These are phyloP conservation scores for Boletellus dicymbophilus DNA, from an alignment of 1,284 basidiomycete species.

Conservation along the genomic window DNA sequence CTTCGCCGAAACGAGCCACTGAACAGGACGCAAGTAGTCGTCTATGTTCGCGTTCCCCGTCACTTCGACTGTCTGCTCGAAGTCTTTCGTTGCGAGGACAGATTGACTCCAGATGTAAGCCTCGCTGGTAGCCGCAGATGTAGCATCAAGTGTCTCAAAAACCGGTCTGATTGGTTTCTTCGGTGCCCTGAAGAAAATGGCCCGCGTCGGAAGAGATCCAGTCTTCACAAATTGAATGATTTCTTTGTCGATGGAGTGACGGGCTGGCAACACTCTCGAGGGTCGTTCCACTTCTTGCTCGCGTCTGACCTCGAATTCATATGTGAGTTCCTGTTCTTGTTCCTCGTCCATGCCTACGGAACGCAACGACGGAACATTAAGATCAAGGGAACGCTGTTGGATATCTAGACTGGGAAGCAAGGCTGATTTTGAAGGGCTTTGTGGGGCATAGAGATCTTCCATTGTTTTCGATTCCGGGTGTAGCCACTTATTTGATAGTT, in stretches of 20 bases:
- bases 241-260: slow-evolving; percentile 23
- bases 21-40: slow-evolving; percentile 44
- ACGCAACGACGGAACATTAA: slow-evolving; percentile 26
- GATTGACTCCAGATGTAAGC: slow-evolving; percentile 19
- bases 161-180: slow-evolving; percentile 6
- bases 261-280: slow-evolving; percentile 17
- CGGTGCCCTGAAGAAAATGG: not conserved
- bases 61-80: slow-evolving; percentile 13
- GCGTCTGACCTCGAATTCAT: slow-evolving; percentile 44
- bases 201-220: slow-evolving; percentile 17
- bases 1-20: slow-evolving; percentile 43
- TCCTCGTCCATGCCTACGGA: slow-evolving; percentile 42
- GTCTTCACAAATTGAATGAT: slow-evolving; percentile 25
- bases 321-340: slow-evolving; percentile 49
- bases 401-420: slow-evolving; percentile 24
- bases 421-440: not conserved
- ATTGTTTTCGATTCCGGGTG: slow-evolving; percentile 41
- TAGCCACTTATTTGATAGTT: slow-evolving; percentile 37
- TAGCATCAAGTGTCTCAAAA: slow-evolving; percentile 15
- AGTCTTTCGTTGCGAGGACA: slow-evolving; percentile 35
- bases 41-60: slow-evolving; percentile 1
- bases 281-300: slow-evolving; percentile 43
- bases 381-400: slow-evolving; percentile 23
- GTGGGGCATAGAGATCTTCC: slow-evolving; percentile 38
- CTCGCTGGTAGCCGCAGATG: slow-evolving; percentile 9